These are phyloP conservation scores for Schrenkiella parvula DNA, from an alignment of 345 rosid genomes.

Conservation along the genomic window DNA sequence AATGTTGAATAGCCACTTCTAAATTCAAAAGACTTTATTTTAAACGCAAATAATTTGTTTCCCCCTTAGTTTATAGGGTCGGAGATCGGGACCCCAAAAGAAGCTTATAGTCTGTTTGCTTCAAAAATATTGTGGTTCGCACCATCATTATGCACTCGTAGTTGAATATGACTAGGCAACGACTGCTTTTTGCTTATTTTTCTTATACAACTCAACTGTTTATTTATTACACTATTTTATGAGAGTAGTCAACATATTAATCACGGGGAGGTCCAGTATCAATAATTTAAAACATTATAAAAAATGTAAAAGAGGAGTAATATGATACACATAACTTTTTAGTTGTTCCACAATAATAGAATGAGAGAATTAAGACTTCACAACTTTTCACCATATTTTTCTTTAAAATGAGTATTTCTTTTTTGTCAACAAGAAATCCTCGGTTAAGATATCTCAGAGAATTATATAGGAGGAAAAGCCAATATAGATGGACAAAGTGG, in stretches of 20 bases:
- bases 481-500: too few species aligned
- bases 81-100: conserved; percentile 24
- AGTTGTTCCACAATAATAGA: too few species aligned
- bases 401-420: too few species aligned
- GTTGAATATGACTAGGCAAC: conserved; percentile 34
- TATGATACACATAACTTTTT: background rate
- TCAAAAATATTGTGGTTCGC: conserved; percentile 25
- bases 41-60: background rate
- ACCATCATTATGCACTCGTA: conserved; percentile 33
- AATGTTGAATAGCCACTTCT: background rate
- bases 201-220: background rate
- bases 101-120: conserved; percentile 12
- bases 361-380: too few species aligned
- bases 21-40: background rate
- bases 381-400: too few species aligned
- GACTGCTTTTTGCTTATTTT: conserved; percentile 25
- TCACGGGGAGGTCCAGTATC: conserved; percentile 17
- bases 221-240: conserved; percentile 6
- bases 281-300: background rate
- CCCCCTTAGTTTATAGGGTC: background rate
- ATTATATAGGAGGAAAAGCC: too few species aligned
- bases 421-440: too few species aligned
- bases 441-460: too few species aligned
- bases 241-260: conserved; percentile 29
- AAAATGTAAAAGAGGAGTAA: conserved; percentile 1